Base-by-base conservation (phyloP, 192 early-diverging fungal genomes). In the Bifiguratus adelaidae region DNA sequence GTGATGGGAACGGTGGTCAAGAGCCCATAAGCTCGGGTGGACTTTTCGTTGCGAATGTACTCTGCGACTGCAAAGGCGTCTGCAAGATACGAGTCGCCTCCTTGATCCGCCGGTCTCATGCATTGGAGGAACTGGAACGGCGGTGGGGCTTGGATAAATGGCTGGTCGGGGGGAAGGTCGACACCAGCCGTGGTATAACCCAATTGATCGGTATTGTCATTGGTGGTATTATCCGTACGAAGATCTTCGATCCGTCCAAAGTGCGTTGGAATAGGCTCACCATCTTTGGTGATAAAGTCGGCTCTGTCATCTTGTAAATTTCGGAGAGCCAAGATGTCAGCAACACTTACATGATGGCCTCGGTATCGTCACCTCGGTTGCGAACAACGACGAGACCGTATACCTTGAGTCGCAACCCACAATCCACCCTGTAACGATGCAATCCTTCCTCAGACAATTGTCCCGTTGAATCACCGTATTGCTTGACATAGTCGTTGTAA, bases 201-300 rank as follows among this genome's bases (percentile, higher is more conserved):
- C 0, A 70, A 58, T 49, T 70, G 68, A 44, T 70, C 68, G 29
- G 65, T 70, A 58, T 70, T 66, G 30, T 55, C 12, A 20, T 70
- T 70, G 19, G 65, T 65, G 0, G 54, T 58, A 42, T 70, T 70
- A 16, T 55, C 60, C 15, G 68, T 70, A 21, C 68, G 68, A 41
- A 70, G 44, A 30, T 70, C 63, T 46, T 70, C 68, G 47, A 70
- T 67, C 7, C 68, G 59, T 3, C 68, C 68, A 53, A 70, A 70
- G 29, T 70, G 68, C 3, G 68, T 62, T 9, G 61, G 36, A 8
- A 70, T 70, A 15, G 61, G 61, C 23, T 66, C 64, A 7, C 56
- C 63, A 5, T 29, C 36, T 0, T 46, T 24, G 49, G 61, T 65
- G n/a, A 70, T 67, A 51, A 70, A 70, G 25, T 70, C 68, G 37